Base-by-base conservation (phyloP, 2,329 filamentous ascomycete genomes). In the Colletotrichum spaethianum region DNA sequence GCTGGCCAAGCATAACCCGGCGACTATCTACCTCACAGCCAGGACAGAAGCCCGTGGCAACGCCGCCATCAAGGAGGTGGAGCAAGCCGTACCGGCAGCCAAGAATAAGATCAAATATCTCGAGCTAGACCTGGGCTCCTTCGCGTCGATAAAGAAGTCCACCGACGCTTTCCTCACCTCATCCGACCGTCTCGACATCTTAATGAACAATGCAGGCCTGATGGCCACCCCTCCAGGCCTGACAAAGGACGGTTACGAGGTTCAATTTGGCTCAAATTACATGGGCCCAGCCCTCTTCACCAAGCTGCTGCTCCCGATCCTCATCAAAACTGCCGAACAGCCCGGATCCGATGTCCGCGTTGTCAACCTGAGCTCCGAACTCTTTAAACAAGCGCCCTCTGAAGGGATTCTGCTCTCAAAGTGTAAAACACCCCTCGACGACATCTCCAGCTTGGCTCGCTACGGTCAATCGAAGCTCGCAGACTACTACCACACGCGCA, bases 231-330 rank as follows among this genome's bases (percentile, higher is more conserved):
- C 81, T 1, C 75, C 83, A 0, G 79, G 72, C 2, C 73, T 82
- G 7, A 86, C 84, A 4, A 75, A 76, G 23, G 83, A 87, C n/a
- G 85, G 85, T 14, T 87, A 86, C 68, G 86, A 88, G 73, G 73
- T 83, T 9, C 83, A 87, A 69, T 86, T 88, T 69, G 85, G 82
- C 2, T 84, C 82, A 2, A 89, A 88, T 66, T 84, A 87, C 75
- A 74, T 88, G 40, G 85, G 85, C 12, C 85, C 87, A 61, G 83
- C 85, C 2, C 79, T 85, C 3, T 78, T 88, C 14, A 80, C 81
- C 11, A 81, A 82, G 61, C 77, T 82, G 3, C 75, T 87, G 1
- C 48, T 79, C 7, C 80, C 79, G 1, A 6, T 76, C 1, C 71
- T 82, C 61, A 57, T 75, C 5, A 75, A 74, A 57, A 82, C 81